Evolutionary conservation across 805 yeast species (phyloP), one percentile per base, ranked within the genome.

Genomic region (Helenozyma rhizophorensis): DNA sequence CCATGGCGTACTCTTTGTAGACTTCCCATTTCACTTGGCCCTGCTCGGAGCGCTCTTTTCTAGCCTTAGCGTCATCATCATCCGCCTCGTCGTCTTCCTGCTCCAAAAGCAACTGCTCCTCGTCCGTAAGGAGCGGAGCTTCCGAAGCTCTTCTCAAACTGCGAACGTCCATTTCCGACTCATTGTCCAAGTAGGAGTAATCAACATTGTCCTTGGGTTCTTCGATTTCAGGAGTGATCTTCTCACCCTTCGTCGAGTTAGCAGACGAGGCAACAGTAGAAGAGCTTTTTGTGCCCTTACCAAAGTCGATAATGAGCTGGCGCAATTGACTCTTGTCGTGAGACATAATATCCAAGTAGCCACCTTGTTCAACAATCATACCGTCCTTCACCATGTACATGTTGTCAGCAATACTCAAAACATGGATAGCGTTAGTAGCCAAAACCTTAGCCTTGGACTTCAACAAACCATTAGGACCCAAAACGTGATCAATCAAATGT

Each of bases 21-120:
- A 93, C 85, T 18, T 71, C 68, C 88, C 95, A 83, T 52, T 85
- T 83, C 36, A 93, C 98, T 54, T 87, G 80, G 35, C 98, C 98
- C 54, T 87, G 89, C 60, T 93, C 96, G 37, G 83, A 74, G 45
- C 78, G 88, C 60, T 93, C 98, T 46, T 74, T 77, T 48, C 75
- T 57, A 13, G 70, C 68, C 48, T 55, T 45, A 33, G 68, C 16
- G 48, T 64, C 63, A 40, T 62, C 58, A 31, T 59, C 58, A 11
- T 58, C 64, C 21, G 52, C 57, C 15, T 56, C 68, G n/a, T 54
- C 65, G 6, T 47, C 58, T 26, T 65, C 72, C 28, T 39, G 38
- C 7, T 36, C 37, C 21, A 43, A 27, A 9, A 36, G 23, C 22
- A 43, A 21, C 15, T 43, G 43, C 33, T 72, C 76, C 45, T 66